Evolutionary conservation across 805 yeast species (phyloP).

Genomic region (Nakazawaea anatomiae): DNA sequence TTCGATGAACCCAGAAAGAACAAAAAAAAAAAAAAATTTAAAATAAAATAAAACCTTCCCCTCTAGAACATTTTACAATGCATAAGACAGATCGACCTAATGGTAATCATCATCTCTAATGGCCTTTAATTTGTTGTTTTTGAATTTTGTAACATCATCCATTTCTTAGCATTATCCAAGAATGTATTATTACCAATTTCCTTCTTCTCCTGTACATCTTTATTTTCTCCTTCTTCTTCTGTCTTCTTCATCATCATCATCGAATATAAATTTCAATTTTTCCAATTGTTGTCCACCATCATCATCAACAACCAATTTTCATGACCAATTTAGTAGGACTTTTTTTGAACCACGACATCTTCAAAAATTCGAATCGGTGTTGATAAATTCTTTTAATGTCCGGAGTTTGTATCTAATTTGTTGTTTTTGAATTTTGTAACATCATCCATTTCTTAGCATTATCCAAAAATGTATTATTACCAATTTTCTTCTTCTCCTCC

Average conservation of each 20-base stretch:
- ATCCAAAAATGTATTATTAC: constrained; percentile 29
- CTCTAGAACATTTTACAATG: no score
- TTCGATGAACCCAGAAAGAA: no score
- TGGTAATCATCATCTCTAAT: no score
- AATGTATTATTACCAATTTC: constrained; percentile 20
- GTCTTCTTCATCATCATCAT: constrained; percentile 47
- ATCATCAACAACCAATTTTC: constrained; percentile 31
- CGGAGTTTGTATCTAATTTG: no score
- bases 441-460: constrained; percentile 34
- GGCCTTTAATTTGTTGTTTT: no score
- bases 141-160: constrained; percentile 14
- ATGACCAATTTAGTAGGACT: constrained; percentile 54
- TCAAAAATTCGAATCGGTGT: no score
- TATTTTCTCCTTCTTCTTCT: neutral
- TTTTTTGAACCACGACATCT: constrained; percentile 34
- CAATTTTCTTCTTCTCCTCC: constrained; percentile 13
- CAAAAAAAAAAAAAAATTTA: no score
- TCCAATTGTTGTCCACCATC: constrained; percentile 19
- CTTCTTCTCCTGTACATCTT: constrained; percentile 11
- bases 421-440: no score
- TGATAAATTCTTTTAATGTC: no score
- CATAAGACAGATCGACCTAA: no score
- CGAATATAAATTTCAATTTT: constrained; percentile 53
- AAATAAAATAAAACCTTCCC: no score
- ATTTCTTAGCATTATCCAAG: constrained; percentile 36